Base-by-base conservation (phyloP, 2,329 filamentous ascomycete species). In the Tolypocladium tundrense region DNA sequence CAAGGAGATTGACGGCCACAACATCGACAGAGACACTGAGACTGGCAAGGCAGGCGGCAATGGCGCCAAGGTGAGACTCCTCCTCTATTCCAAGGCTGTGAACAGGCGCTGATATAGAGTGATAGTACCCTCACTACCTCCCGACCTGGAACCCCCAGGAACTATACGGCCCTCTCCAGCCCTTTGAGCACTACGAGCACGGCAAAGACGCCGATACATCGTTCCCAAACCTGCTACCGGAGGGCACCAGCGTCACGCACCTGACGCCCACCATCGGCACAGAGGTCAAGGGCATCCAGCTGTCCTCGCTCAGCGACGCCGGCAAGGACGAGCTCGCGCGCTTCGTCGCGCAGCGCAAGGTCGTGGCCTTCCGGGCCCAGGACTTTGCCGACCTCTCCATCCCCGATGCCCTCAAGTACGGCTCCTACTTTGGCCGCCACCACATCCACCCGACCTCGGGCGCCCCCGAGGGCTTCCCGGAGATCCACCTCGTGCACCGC, bases 361-460 rank as follows among this genome's bases (percentile, higher is more conserved):
- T 92, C 7, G 88, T 91, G 19, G 84, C 86, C 39, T 92, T 93
- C 79, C 84, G 88, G 31, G 79, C 85, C 66, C 89, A 92, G 68
- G 87, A 92, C 69, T 85, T 88, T 62, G 83, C 83, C 43, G 78
- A 88, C 62, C 77, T 91, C 13, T 81, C 87, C 9, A 91, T 92
- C 66, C 70, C 82, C 35, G 79, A 89, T 10, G 88, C 87, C 1
- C 77, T 91, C 42, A 79, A 87, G 24, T 86, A 85, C 62, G 88
- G 85, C 54, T 79, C 82, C 56, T 91, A 92, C 74, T 94, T 91
- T 67, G 90, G 90, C 53, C 84, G 88, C 10, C 87, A 88, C 64
- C 90, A 94, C 73, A 89, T 93, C 59, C 90, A 93, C 65, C 89
- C 88, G 4, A 88, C 88, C 0, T 89, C 85, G 0, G 89, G 90